Conservation (phyloP, 169 alveolate genomes). For the Miamiensis avidus region DNA sequence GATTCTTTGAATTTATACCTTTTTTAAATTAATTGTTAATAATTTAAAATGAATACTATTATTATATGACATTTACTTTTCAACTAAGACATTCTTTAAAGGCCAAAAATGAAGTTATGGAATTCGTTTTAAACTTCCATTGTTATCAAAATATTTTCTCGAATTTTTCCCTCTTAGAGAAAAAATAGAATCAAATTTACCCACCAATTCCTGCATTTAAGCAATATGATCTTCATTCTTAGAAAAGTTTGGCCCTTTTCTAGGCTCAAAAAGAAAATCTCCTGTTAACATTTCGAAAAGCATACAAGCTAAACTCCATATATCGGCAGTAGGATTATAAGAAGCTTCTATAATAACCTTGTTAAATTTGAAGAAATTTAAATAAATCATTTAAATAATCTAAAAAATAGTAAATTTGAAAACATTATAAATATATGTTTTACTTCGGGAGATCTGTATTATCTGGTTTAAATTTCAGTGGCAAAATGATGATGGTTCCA, state of each 20-base stretch:
- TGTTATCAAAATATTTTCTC: conserved; percentile 29
- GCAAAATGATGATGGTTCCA: conserved; percentile 97
- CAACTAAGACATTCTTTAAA: conserved; percentile 81
- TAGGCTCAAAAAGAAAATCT: conserved; percentile 98
- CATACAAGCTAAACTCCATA: conserved; percentile 99
- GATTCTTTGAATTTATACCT: conserved; percentile 69
- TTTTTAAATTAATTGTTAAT: neutral
- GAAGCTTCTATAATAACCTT: conserved; percentile 90
- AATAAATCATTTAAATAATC: no score
- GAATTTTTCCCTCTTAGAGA: conserved; percentile 82
- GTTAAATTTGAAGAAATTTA: neutral
- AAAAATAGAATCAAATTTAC: conserved; percentile 90
- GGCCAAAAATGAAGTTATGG: conserved; percentile 56
- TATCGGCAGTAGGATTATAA: conserved; percentile 96
- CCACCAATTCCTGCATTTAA: conserved; percentile 91
- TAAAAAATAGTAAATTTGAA: neutral
- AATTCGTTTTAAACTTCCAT: conserved; percentile 37
- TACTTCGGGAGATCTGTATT: conserved; percentile 98
- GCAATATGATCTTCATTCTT: conserved; percentile 94
- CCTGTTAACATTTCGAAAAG: conserved; percentile 98
- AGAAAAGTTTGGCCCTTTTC: conserved; percentile 83
- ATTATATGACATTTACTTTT: conserved; percentile 78
- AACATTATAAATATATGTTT: conserved; percentile 1
- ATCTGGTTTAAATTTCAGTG: conserved; percentile 97
- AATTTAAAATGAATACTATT: neutral